Evolutionary conservation across 2,329 filamentous ascomycete genomes (phyloP).

Genomic region (Coniochaeta prunicola): DNA sequence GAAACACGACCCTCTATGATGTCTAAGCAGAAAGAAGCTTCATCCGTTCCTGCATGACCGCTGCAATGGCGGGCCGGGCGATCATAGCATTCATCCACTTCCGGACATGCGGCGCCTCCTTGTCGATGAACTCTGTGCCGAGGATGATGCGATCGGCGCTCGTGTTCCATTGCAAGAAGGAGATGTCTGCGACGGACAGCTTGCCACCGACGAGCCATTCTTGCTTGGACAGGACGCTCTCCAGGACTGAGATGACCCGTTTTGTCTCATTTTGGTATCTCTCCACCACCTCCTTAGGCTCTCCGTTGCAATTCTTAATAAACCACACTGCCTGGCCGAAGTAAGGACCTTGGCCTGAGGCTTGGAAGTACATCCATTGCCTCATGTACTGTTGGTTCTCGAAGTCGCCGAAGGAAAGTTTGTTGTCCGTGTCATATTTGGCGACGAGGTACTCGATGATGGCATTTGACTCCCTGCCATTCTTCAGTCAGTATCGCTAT

Average conservation of each 20-base stretch:
- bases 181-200: conserved; percentile 5
- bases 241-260: conserved; percentile 16
- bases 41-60: conserved; percentile 1
- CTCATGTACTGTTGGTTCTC: conserved; percentile 26
- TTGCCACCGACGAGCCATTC: conserved; percentile 5
- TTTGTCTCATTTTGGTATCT: conserved; percentile 2
- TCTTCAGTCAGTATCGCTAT: background rate
- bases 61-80: conserved; percentile 1
- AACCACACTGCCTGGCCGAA: conserved; percentile 26
- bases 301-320: background rate
- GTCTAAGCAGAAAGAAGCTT: conserved; percentile 1
- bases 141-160: conserved; percentile 5
- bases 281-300: background rate
- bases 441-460: conserved; percentile 40
- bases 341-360: conserved; percentile 34
- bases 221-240: conserved; percentile 20
- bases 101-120: conserved; percentile 1
- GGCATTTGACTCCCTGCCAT: conserved; percentile 35
- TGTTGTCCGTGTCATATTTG: conserved; percentile 33
- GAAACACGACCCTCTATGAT: background rate
- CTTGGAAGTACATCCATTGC: conserved; percentile 37
- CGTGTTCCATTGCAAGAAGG: conserved; percentile 5
- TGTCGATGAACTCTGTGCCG: conserved; percentile 3
- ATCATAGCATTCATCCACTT: conserved; percentile 4
- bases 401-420: conserved; percentile 27